A percentile compares a stretch with the other conserved stretches of the same genome.
phyloP scores from a whole-genome alignment of 2,329 filamentous ascomycete species.

The Aspergillus tamarii region DNA sequence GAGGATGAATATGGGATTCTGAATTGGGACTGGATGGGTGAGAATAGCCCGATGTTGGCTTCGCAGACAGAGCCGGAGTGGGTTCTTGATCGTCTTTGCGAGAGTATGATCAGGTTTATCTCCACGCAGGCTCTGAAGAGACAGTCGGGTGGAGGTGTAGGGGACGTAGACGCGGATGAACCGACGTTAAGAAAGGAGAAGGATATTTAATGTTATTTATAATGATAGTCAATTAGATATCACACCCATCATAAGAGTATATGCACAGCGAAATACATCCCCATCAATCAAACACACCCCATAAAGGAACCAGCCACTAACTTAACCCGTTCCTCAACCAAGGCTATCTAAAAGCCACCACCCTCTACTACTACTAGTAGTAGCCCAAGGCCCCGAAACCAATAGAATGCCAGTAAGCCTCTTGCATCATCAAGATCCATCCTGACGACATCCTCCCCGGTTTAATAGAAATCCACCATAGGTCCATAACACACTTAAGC shows the following conservation, averaged over 20 bases:
- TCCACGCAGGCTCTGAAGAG: slow-evolving; percentile 25
- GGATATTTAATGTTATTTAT: slow-evolving; percentile 16
- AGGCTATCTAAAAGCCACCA: not conserved
- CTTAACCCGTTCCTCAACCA: too few species aligned
- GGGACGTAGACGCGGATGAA: slow-evolving; percentile 9
- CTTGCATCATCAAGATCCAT: not conserved
- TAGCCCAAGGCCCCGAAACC: not conserved
- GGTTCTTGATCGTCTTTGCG: slow-evolving; percentile 66
- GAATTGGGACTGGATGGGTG: slow-evolving; percentile 74
- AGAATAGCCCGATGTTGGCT: slow-evolving; percentile 68
- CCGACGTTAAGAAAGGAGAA: slow-evolving; percentile 28
- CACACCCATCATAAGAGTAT: too few species aligned
- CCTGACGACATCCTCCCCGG: not conserved
- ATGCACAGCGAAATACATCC: too few species aligned
- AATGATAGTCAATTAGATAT: not conserved
- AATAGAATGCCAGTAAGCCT: not conserved
- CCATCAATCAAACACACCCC: too few species aligned
- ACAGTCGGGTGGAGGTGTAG: not conserved
- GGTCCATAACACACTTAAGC: too few species aligned
- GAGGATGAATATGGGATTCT: slow-evolving; percentile 63
- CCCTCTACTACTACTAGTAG: too few species aligned
- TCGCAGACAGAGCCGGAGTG: slow-evolving; percentile 67
- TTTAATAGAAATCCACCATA: too few species aligned
- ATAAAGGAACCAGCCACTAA: too few species aligned
- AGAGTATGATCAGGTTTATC: slow-evolving; percentile 60